Evolutionary conservation across 371 early-diverging fungal genomes (phyloP), one percentile per base, ranked within the genome.

Genomic region (Mucor circinelloides): DNA sequence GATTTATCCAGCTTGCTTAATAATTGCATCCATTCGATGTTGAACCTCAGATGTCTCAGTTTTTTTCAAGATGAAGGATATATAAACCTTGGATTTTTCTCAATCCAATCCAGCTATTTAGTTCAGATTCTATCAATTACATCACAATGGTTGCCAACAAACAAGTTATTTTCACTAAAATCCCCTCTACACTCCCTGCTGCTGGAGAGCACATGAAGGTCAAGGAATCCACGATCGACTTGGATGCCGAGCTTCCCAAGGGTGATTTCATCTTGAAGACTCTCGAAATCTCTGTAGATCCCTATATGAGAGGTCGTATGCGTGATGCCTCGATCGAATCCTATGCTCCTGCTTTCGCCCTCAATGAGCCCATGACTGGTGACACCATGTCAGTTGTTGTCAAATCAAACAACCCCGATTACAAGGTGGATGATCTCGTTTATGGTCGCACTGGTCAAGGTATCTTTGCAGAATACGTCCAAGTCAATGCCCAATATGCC

Each of bases 221-320:
- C 36, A 50, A 62, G 36, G 76, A 79, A 55, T 59, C 67, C n/a
- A 68, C 78, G n/a, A 78, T 88, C 48, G 79, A 84, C 57, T 72
- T 81, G 15, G 80, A 82, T 30, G 71, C 75, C 23, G 73, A 69
- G 0, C 76, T 91, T 27, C 72, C 72, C 13, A 79, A 89, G 15
- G 87, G 85, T 46, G 80, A 87, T 9, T 73, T 90, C 36, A 71
- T 90, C 5, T 25, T 90, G 17, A 86, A 89, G 68, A 76, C 65
- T 15, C 74, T 81, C 2, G 76, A 70, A 19, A 69, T 83, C 34
- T 74, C 78, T 17, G 76, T 80, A 6, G 80, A 83, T 62, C 77
- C 79, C 25, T 80, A 86, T 54, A 83, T 89, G 82, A 89, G 91
- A 66, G 89, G 87, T 19, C 82, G 87, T 57, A 91, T 93, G 91